Base-by-base conservation (phyloP, 2,329 filamentous ascomycete genomes). In the Penicillium polonicum region DNA sequence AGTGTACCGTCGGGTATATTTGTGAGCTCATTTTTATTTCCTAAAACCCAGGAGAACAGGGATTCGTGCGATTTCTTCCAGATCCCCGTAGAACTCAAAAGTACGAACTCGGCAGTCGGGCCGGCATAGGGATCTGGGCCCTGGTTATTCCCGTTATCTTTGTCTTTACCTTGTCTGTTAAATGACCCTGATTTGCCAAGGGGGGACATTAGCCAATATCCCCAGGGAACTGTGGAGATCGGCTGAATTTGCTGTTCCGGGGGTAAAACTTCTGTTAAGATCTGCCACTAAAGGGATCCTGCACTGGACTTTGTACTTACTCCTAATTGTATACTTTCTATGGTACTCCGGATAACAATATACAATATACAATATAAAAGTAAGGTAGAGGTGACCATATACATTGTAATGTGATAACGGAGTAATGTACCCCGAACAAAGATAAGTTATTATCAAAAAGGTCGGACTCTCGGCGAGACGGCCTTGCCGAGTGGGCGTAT, bases 241-340 rank as follows among this genome's bases (percentile, higher is more conserved):
- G 45, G 38, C 15, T 43, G 49, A 48, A 57, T 46, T 52, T 44
- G 39, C 31, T 54, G 23, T 48, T 45, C 45, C 45, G 38, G 27
- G 52, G 10, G 23, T 21, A 45, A 35, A 15, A 21, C 19, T 50
- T 51, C 33, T 41, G 43, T 58, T 59, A 59, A 59, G 64, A 66
- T 66, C 63, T 61, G 50, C 63, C 54, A 62, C 61, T 66, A 64
- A 60, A 54, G 48, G 46, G 31, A 42, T 57, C 61, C 55, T 50
- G 41, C 58, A 52, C 55, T 15, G n/a, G 27, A 19, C n/a, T 31
- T 15, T 9, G 7, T 17, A n/a, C 35, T n/a, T 17, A 10, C 21
- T 10, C 23, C 21, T 21, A 15, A 7, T 8, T 23, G 10, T 21
- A 39, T 39, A 39, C n/a, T 39, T 10, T 21, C 2, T 19, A 38